Evolutionary conservation across 2,329 filamentous ascomycete species (phyloP), one percentile per base, ranked within the genome.

Genomic region (Lomentospora prolificans): DNA sequence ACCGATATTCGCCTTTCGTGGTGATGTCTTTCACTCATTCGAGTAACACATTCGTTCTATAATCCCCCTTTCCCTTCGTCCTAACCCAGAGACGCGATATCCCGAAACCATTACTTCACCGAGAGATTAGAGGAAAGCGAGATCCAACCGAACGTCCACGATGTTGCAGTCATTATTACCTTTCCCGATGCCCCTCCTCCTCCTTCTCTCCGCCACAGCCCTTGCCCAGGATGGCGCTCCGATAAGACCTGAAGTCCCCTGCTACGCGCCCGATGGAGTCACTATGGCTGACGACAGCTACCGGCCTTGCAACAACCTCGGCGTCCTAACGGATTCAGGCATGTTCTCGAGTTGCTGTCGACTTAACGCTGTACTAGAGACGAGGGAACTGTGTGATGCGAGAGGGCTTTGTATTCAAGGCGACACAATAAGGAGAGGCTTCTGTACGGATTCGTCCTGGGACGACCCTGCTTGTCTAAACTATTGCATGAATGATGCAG

Each of bases 251-350:
- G 53, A 55, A 28, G 27, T 55, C 17, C 39, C 39, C 17, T 68
- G 66, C 51, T 68, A 60, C 52, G 66, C 66, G 3, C 66, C 66
- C 2, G 63, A 67, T 25, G 66, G 66, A 30, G 55, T 58, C 12
- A 64, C 61, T 2, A 8, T 60, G 7, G 66, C 64, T 19, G 63
- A 67, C 55, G 59, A 63, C 10, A 66, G 61, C 2, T 63, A 66
- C 50, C 63, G 67, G 4, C 64, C 66, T 1, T 68, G 66, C 58
- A 68, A 68, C 57, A 67, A 66, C 54, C 63, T 67, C 9, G 66
- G 66, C 7, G 66, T 67, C 51, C 22, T 31, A 27, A 60, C 59
- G 14, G 61, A 66, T 57, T 51, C 57, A 2, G 65, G 64, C 41
- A 59, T 67, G 31, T 61, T 63, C 50, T 68, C 66, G 1, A 65